A percentile compares a stretch with the other conserved stretches of the same genome.
These are phyloP conservation scores for Croton setiger DNA, from an alignment of 441 rosid species.

Conservation along the genomic window DNA sequence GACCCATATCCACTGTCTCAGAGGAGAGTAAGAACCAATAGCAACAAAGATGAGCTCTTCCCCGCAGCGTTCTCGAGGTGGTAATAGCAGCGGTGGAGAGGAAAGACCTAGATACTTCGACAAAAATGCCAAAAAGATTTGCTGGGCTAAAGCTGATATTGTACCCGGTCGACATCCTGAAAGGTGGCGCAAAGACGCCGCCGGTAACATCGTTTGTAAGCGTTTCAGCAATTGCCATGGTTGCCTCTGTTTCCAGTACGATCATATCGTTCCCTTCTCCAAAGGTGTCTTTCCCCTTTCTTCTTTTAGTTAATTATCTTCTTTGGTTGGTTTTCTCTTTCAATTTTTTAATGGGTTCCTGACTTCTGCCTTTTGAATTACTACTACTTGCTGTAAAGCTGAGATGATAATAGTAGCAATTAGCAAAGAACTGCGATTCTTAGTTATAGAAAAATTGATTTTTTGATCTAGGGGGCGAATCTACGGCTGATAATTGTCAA, in stretches of 20 bases:
- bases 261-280: slow-evolving; percentile 81
- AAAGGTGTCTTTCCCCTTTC: slow-evolving; percentile 39
- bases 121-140: slow-evolving; percentile 50
- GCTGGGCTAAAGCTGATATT: slow-evolving; percentile 72
- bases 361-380: not conserved
- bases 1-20: too few relatives aligned
- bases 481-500: slow-evolving; percentile 71
- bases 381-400: not conserved
- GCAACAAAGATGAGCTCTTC: slow-evolving; percentile 30
- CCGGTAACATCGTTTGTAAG: slow-evolving; percentile 82
- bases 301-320: not conserved
- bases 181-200: slow-evolving; percentile 91
- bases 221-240: slow-evolving; percentile 82
- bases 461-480: slow-evolving; percentile 66
- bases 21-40: too few relatives aligned
- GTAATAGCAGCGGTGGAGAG: slow-evolving; percentile 26
- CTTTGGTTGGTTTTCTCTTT: not conserved
- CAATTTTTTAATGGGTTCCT: not conserved
- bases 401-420: not conserved
- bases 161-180: slow-evolving; percentile 91
- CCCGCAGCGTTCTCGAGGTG: slow-evolving; percentile 30
- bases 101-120: slow-evolving; percentile 79
- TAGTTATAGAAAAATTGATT: not conserved
- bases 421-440: not conserved
- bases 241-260: slow-evolving; percentile 91